phyloP scores from a whole-genome alignment of 108 stramenopile species.

The Pseudonitzschia multiseries region DNA sequence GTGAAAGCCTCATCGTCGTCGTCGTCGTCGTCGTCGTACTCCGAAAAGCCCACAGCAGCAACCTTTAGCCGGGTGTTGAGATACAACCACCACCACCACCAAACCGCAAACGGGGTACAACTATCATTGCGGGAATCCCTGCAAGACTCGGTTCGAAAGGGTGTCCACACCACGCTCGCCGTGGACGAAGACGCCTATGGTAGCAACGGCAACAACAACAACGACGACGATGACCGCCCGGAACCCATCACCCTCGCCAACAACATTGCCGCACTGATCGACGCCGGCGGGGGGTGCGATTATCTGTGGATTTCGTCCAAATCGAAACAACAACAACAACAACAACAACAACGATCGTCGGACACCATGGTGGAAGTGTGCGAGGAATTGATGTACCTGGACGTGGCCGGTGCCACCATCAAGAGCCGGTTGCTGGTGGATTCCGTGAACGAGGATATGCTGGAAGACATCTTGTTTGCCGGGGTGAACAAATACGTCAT shows the following conservation, averaged over 20 bases:
- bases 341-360: too few relatives aligned
- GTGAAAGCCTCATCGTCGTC: neutral
- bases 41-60: neutral
- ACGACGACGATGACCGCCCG: too few relatives aligned
- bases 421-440: constrained; percentile 50
- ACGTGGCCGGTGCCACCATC: constrained; percentile 57
- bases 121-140: neutral
- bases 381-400: constrained; percentile 59
- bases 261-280: constrained; percentile 15
- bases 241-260: constrained; percentile 13
- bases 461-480: constrained; percentile 46
- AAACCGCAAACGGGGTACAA: neutral
- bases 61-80: neutral
- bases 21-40: neutral
- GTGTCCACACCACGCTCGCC: constrained; percentile 5
- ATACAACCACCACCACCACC: neutral
- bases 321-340: neutral
- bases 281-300: constrained; percentile 3
- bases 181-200: neutral
- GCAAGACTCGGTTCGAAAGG: neutral
- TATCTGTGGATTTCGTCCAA: constrained; percentile 22
- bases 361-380: constrained; percentile 39
- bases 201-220: neutral
- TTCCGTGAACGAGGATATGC: constrained; percentile 32
- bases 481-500: constrained; percentile 60